Percentiles rank a stretch among this genome's conserved stretches.
Evolutionary conservation across 1,139 yeast species (phyloP).

Genomic region (Pichia sorboxylosa): DNA sequence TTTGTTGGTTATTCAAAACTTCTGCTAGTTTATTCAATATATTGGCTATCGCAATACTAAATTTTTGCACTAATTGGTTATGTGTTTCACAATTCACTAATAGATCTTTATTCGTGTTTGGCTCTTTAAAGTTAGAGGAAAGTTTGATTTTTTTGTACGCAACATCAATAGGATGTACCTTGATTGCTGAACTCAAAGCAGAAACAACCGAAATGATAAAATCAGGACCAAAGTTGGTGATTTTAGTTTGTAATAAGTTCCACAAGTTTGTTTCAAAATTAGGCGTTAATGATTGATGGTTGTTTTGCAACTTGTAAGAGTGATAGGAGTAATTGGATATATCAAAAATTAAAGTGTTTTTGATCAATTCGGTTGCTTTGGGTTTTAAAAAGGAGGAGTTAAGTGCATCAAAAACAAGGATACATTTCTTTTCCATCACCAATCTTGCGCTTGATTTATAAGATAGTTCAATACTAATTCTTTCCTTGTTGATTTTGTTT

Average conservation of each 20-base stretch:
- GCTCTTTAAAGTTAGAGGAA: slow-evolving; percentile 7
- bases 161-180: slow-evolving; percentile 28
- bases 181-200: slow-evolving; percentile 34
- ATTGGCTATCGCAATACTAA: slow-evolving; percentile 13
- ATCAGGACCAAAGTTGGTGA: slow-evolving; percentile 27
- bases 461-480: slow-evolving; percentile 29
- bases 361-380: slow-evolving; percentile 33
- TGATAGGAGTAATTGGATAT: slow-evolving; percentile 43
- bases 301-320: slow-evolving; percentile 31
- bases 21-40: slow-evolving; percentile 17
- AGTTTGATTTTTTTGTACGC: slow-evolving; percentile 16
- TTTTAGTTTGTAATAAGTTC: slow-evolving; percentile 30
- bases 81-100: slow-evolving; percentile 18
- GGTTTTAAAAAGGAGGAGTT: slow-evolving; percentile 14
- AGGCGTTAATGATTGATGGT: slow-evolving; percentile 15
- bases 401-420: slow-evolving; percentile 29
- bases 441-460: slow-evolving; percentile 35
- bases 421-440: slow-evolving; percentile 27
- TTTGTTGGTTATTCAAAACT: slow-evolving; percentile 31
- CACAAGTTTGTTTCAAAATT: slow-evolving; percentile 37
- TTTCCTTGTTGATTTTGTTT: slow-evolving; percentile 17
- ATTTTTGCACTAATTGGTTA: slow-evolving; percentile 15
- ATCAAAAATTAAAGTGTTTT: slow-evolving; percentile 43
- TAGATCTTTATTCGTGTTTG: slow-evolving; percentile 13
- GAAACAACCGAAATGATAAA: slow-evolving; percentile 32